Conservation (phyloP, 1,284 basidiomycete genomes). For the Malassezia globosa region DNA sequence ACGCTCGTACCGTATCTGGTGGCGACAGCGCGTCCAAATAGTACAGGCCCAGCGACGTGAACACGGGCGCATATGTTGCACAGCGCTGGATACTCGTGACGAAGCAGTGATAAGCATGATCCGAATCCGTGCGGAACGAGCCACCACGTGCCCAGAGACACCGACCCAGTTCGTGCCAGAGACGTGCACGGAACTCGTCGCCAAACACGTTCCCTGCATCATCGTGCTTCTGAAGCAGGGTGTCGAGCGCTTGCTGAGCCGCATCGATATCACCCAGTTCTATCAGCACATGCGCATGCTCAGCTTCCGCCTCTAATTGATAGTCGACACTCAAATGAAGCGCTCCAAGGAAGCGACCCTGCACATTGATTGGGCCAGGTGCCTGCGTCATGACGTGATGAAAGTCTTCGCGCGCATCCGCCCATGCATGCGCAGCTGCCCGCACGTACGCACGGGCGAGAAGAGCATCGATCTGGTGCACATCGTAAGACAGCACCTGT, state of each 20-base stretch:
- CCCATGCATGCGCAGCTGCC: conserved; percentile 67
- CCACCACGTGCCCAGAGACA: conserved; percentile 67
- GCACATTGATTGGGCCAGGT: background rate
- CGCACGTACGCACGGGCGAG: conserved; percentile 57
- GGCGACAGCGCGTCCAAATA: conserved; percentile 64
- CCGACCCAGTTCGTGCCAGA: conserved; percentile 71
- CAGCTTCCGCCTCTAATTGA: conserved; percentile 65
- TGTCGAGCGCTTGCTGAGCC: conserved; percentile 56
- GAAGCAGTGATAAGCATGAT: conserved; percentile 55
- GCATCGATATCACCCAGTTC: conserved; percentile 54
- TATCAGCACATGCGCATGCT: conserved; percentile 72
- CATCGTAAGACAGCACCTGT: conserved; percentile 53
- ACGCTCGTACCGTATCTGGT: conserved; percentile 69
- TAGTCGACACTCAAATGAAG: conserved; percentile 49
- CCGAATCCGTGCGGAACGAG: conserved; percentile 37
- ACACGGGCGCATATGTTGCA: conserved; percentile 72
- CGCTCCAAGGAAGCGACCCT: conserved; percentile 39
- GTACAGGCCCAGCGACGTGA: conserved; percentile 83
- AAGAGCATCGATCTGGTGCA: background rate
- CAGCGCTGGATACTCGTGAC: conserved; percentile 69
- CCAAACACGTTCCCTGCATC: conserved; percentile 48
- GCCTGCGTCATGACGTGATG: conserved; percentile 41
- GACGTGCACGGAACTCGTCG: conserved; percentile 56
- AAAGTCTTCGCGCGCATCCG: conserved; percentile 60
- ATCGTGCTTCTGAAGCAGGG: conserved; percentile 56